These are phyloP conservation scores for Candida pseudocylindracea DNA, from an alignment of 1,139 yeast genomes.

Conservation along the genomic window DNA sequence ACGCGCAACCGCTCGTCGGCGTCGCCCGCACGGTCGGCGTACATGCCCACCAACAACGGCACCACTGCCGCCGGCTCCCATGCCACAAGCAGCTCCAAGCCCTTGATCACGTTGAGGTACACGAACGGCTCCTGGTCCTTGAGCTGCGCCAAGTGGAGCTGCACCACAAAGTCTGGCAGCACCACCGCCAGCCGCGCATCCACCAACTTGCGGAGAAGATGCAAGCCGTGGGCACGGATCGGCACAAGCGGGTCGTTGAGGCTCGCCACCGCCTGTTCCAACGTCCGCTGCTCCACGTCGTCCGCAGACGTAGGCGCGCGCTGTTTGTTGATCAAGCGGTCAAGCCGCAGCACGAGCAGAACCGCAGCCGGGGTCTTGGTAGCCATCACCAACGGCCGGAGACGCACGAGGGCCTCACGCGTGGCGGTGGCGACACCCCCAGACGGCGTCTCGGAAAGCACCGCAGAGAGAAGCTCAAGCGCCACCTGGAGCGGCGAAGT, in stretches of 20 bases:
- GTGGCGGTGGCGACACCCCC: constrained; percentile 8
- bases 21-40: constrained; percentile 8
- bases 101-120: constrained; percentile 65
- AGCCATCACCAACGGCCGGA: constrained; percentile 9
- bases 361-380: constrained; percentile 3
- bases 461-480: constrained; percentile 30
- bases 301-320: constrained; percentile 3
- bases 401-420: constrained; percentile 8
- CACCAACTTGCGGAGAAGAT: constrained; percentile 36
- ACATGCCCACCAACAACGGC: constrained; percentile 16
- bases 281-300: constrained; percentile 10
- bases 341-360: constrained; percentile 12
- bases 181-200: constrained; percentile 25
- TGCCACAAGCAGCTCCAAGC: constrained; percentile 36
- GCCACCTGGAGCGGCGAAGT: constrained; percentile 10
- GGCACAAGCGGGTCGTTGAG: constrained; percentile 69
- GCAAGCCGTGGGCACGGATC: constrained; percentile 69
- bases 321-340: constrained; percentile 9
- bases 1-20: constrained; percentile 49
- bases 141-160: constrained; percentile 41
- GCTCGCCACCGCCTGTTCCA: constrained; percentile 36
- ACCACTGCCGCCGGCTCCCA: constrained; percentile 17
- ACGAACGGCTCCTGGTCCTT: constrained; percentile 72
- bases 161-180: constrained; percentile 28
- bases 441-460: constrained; percentile 18